Base-by-base conservation (phyloP, 2,329 filamentous ascomycete genomes). In the Xylaria sp. region DNA sequence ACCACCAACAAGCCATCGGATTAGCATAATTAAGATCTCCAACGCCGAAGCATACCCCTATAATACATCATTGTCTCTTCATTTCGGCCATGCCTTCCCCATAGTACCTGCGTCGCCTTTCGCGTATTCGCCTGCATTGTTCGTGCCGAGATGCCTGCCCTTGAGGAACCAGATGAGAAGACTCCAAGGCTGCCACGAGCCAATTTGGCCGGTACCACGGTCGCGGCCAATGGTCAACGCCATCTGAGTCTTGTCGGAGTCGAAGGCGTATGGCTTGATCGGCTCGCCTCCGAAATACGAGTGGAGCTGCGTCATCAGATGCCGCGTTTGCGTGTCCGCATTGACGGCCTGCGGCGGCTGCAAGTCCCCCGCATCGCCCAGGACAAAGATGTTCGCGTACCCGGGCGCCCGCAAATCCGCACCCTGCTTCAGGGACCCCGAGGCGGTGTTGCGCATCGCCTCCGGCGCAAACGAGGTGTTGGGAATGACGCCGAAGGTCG, bases 401-500 rank as follows among this genome's bases (percentile, higher is more conserved):
- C 73, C 74, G 6, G 74, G 69, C 1, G 71, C 72, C 41, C 76
- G 76, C 10, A 83, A 71, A 21, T 67, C 71, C 3, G 67, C 70
- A 41, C 75, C 77, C 66, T 80, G 77, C 61, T 73, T 71, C 53
- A 82, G 58, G 56, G 71, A 75, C 7, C 74, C 75, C 0, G 58
- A 37, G 23, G 60, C 54, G 37, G 79, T 31, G n/a, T 58, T 76
- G 17, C 77, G 72, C 59, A 83, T 69, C 1, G 65, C 54, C 7
- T 71, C 35, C 10, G 81, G 79, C 31, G 75, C 69, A 65, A 83
- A 83, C 4, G 70, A 67, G 0, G 78, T 79, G 72, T 85, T 85
- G 58, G 78, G 76, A 0, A 69, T 52, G 3, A 78, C 60, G 43
- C 83, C 83, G 35, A 76, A 79, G 0, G 81, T 77, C 0, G 83